Evolutionary conservation across 805 yeast genomes (phyloP), one percentile per base, ranked within the genome.

Genomic region (Metschnikowia koreensis): DNA sequence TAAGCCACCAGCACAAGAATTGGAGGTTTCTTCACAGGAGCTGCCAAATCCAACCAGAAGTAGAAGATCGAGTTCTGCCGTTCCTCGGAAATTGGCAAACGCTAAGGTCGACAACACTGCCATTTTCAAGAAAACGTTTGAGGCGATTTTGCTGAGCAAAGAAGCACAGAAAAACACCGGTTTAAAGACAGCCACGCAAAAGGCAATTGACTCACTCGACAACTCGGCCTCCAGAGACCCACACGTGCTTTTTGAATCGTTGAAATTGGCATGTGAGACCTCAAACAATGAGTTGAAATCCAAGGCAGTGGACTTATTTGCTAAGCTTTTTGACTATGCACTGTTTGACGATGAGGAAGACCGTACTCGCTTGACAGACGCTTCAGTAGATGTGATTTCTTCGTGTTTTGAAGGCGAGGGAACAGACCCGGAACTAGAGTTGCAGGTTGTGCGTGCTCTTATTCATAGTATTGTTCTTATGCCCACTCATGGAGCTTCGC

Each of bases 331-430:
- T 67, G 87, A 96, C n/a, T 89, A 89, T 65, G 86, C 90, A 37
- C 81, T 86, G 48, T 86, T 92, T 62, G 88, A 79, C 51, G 77
- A 81, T 41, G 61, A 59, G 39, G 51, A 43, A 27, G 84, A 82
- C 16, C 80, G 80, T 44, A 76, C 82, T 16, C 77, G 79, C 22
- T 64, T 89, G 54, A 83, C 94, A 31, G 94, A 89, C 65, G 87
- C 87, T 26, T 90, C 96, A 0, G 87, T 93, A 40, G 87, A 86
- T 57, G 87, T 91, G 13, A 88, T 92, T 22, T 82, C 94, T 26
- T 83, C 86, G 27, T 87, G 96, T 58, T 93, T 89, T 66, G 89
- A 86, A 55, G 96, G 96, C 26, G 99, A 94, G 67, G 90, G 91
- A 1, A 90, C 98, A 0, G 96, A 92, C 65, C 88, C 88, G 26